These are phyloP conservation scores for Fusarium circinatum DNA, from an alignment of 2,329 filamentous ascomycete genomes.

Conservation along the genomic window DNA sequence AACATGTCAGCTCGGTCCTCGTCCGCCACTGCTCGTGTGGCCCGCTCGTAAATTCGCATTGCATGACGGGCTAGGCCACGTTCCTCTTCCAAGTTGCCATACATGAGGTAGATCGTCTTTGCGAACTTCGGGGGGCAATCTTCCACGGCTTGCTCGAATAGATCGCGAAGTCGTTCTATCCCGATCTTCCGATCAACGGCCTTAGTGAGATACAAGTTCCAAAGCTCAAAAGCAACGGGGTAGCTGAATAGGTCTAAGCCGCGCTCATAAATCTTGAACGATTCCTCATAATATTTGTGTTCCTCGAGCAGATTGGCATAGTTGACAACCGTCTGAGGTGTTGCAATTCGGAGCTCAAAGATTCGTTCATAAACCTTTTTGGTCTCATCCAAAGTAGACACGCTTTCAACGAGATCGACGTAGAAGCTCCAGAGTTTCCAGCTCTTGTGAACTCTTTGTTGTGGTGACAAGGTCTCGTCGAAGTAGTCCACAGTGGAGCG, in stretches of 20 bases:
- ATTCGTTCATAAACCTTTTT: slow-evolving; percentile 96
- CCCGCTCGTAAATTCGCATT: slow-evolving; percentile 98
- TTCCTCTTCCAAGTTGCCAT: slow-evolving; percentile 96
- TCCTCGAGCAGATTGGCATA: slow-evolving; percentile 96
- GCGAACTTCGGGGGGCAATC: slow-evolving; percentile 95
- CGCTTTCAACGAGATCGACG: slow-evolving; percentile 95
- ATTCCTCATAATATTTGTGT: slow-evolving; percentile 94
- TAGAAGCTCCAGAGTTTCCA: slow-evolving; percentile 99
- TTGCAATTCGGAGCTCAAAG: slow-evolving; percentile 97
- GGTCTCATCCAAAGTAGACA: slow-evolving; percentile 89
- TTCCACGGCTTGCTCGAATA: slow-evolving; percentile 97
- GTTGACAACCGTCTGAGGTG: slow-evolving; percentile 97
- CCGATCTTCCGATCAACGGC: slow-evolving; percentile 95
- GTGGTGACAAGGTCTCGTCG: slow-evolving; percentile 90
- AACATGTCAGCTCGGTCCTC: slow-evolving; percentile 98
- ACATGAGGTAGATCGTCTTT: slow-evolving; percentile 97
- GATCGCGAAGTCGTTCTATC: slow-evolving; percentile 90
- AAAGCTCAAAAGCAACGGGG: slow-evolving; percentile 96
- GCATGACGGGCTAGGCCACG: slow-evolving; percentile 92
- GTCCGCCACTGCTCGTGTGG: slow-evolving; percentile 92
- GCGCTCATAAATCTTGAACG: slow-evolving; percentile 96
- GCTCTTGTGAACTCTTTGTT: slow-evolving; percentile 97
- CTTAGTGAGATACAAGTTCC: slow-evolving; percentile 98
- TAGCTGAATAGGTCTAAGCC: slow-evolving; percentile 98
- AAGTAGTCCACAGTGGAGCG: slow-evolving; percentile 99